Evolutionary conservation across 2,329 filamentous ascomycete genomes (phyloP), one percentile per base, ranked within the genome.

Genomic region (Penicillium concentricum): DNA sequence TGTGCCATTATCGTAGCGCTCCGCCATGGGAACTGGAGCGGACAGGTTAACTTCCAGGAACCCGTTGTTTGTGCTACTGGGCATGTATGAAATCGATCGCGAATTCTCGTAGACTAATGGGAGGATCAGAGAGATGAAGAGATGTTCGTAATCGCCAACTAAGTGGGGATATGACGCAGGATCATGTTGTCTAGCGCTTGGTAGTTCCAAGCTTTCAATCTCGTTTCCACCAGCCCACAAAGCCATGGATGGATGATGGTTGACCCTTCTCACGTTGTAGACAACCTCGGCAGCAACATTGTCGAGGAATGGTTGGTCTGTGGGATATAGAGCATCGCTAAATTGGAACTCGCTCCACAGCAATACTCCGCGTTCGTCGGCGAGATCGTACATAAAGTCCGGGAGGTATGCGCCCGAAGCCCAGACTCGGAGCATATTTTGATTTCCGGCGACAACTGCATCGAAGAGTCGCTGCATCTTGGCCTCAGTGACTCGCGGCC

Each of bases 351-450:
- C 84, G 47, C 79, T 84, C 84, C 84, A 87, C 0, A 87, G 74
- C 7, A 87, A 71, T 5, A 87, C 77, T 2, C 85, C 85, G 62
- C 78, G 78, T 65, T 85, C 82, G 66, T 87, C 84, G 1, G 84
- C 85, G 10, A 86, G 72, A 55, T 87, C 84, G 62, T 84, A 87
- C 58, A 87, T 82, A 60, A 84, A 86, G 59, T 87, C 84, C 0
- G 83, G 84, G 1, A 79, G 76, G 59, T 87, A 87, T 1, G 81
- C 80, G 2, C 84, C 83, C 20, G 80, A 83, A 13, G 83, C 78
- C 85, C 85, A 87, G 2, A 87, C 80, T 6, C 84, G 78, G 4
- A 87, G 76, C 84, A 87, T 86, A 63, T 87, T 87, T 66, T 87
- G 84, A 58, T 87, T 85, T 2, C 82, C 83, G 24, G 78, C 78